Evolutionary conservation across 164 flowering plant genomes (phyloP).

Genomic region (Tinospora cordifolia): DNA sequence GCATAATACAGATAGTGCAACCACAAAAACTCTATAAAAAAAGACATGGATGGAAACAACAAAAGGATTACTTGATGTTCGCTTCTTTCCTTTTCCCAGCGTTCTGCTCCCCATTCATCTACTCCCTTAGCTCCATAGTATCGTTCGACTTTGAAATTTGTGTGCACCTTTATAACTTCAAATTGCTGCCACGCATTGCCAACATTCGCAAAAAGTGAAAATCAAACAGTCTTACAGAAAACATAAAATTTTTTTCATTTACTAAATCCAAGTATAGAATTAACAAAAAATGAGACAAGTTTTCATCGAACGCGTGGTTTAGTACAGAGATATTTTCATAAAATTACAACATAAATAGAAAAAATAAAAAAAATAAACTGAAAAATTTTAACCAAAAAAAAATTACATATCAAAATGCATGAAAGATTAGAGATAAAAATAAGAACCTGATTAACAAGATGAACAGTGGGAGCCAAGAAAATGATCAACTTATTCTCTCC

Average conservation of each 20-base stretch:
- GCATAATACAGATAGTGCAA: not conserved
- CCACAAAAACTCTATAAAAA: not conserved
- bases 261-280: not conserved
- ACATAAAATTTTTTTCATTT: not conserved
- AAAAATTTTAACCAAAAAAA: not conserved
- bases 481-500: constrained; percentile 36
- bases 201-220: not conserved
- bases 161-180: constrained; percentile 37
- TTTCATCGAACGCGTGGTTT: no score
- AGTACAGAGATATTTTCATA: no score
- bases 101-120: constrained; percentile 46
- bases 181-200: constrained; percentile 49
- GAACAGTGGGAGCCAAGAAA: constrained; percentile 81
- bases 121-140: constrained; percentile 68
- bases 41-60: not conserved
- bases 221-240: not conserved
- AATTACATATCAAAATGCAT: not conserved
- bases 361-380: no score
- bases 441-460: constrained; percentile 65
- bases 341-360: not conserved
- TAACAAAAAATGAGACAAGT: not conserved
- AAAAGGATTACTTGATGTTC: constrained; percentile 47
- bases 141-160: constrained; percentile 46
- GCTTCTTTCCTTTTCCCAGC: constrained; percentile 57
- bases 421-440: not conserved